A percentile compares a stretch with the other conserved stretches of the same genome.
phyloP scores from a whole-genome alignment of 2,329 filamentous ascomycete genomes.

The Elsinoe australis region DNA sequence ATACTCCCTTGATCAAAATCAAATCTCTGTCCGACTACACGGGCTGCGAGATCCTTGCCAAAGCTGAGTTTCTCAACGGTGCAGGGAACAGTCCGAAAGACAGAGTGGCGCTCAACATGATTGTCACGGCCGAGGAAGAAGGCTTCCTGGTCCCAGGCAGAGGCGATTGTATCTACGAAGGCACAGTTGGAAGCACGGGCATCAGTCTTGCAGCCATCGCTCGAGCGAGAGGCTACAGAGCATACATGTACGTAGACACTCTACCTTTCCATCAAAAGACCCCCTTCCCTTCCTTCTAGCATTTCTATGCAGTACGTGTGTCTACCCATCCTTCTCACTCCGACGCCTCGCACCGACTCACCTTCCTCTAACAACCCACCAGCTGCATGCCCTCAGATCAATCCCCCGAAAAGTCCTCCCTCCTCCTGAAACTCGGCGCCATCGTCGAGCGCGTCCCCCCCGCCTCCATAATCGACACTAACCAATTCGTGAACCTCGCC shows the following conservation, averaged over 20 bases:
- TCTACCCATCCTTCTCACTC: background rate
- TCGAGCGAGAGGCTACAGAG: conserved; percentile 78
- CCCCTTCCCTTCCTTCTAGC: background rate
- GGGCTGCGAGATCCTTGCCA: conserved; percentile 81
- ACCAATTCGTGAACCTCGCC: conserved; percentile 82
- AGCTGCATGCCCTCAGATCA: conserved; percentile 93
- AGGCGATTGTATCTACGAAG: conserved; percentile 94
- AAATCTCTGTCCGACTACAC: conserved; percentile 78
- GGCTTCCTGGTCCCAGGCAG: conserved; percentile 69
- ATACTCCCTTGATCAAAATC: conserved; percentile 83
- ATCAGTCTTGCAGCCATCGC: conserved; percentile 89
- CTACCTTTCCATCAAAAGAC: background rate
- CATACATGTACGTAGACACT: conserved; percentile 60
- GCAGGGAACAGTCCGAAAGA: conserved; percentile 93
- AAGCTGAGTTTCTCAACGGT: conserved; percentile 93
- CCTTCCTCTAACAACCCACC: too few species aligned
- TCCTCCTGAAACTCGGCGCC: conserved; percentile 83
- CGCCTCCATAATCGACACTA: conserved; percentile 84
- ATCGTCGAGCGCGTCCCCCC: conserved; percentile 85
- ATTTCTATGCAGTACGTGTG: background rate
- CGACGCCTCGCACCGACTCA: background rate
- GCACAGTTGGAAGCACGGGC: conserved; percentile 90
- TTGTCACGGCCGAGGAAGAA: conserved; percentile 66
- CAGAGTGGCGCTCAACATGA: conserved; percentile 85
- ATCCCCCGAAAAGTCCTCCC: conserved; percentile 76